These are phyloP conservation scores for Penicillium herquei DNA, from an alignment of 495 filamentous ascomycete species.

Conservation along the genomic window DNA sequence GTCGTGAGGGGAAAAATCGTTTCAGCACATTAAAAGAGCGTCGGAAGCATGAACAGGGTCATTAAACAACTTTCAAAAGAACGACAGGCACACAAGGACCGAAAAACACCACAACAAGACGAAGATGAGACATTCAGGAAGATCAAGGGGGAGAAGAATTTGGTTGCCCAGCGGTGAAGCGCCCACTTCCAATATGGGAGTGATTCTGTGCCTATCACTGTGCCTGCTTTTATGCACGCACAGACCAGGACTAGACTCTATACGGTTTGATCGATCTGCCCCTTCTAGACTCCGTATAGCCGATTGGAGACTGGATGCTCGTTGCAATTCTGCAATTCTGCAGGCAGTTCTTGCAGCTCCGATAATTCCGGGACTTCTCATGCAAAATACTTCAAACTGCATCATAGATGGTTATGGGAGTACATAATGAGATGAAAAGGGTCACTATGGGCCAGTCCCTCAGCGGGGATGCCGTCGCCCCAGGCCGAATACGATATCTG, in stretches of 20 bases:
- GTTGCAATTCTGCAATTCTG: no score
- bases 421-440: no score
- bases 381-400: no score
- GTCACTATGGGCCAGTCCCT: no score
- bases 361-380: no score
- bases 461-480: no score
- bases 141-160: constrained; percentile 30
- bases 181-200: constrained; percentile 1
- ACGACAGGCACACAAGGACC: constrained; percentile 34
- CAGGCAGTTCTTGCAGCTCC: no score
- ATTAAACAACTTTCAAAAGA: constrained; percentile 43
- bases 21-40: constrained; percentile 14
- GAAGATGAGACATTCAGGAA: constrained; percentile 30
- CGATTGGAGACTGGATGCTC: no score
- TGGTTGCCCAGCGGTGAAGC: constrained; percentile 39
- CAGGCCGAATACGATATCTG: not conserved
- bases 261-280: no score
- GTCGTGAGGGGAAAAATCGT: constrained; percentile 24
- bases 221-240: not conserved
- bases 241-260: not conserved
- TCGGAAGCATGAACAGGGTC: constrained; percentile 5
- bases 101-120: constrained; percentile 30
- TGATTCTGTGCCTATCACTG: constrained; percentile 14
- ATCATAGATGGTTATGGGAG: no score
- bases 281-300: not conserved